These are phyloP conservation scores for Serpula lacrymans DNA, from an alignment of 768 basidiomycete genomes.

Conservation along the genomic window DNA sequence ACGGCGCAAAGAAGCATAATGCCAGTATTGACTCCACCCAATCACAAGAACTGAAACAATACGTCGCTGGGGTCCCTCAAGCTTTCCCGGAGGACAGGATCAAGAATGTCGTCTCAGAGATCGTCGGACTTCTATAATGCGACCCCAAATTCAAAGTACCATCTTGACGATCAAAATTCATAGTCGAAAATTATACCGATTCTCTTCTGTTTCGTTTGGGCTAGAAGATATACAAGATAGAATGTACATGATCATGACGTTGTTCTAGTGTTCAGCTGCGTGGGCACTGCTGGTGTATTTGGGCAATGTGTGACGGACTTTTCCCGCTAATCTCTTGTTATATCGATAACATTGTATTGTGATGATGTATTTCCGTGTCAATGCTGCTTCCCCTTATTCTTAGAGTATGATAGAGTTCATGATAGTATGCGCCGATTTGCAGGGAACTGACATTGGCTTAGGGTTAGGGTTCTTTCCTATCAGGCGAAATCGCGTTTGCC, in stretches of 20 bases:
- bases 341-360: too few relatives aligned
- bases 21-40: constrained; percentile 37
- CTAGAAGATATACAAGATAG: not conserved
- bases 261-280: not conserved
- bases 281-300: not conserved
- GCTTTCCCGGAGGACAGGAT: constrained; percentile 61
- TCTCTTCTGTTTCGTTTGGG: not conserved
- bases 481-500: too few relatives aligned
- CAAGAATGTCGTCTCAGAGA: constrained; percentile 46
- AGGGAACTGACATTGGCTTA: too few relatives aligned
- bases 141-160: constrained; percentile 10
- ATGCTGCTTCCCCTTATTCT: too few relatives aligned
- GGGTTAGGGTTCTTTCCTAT: too few relatives aligned
- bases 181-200: too few relatives aligned
- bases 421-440: too few relatives aligned
- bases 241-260: not conserved
- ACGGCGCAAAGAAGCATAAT: constrained; percentile 39
- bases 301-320: constrained; percentile 1
- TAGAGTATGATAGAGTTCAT: too few relatives aligned
- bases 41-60: constrained; percentile 36
- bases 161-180: not conserved
- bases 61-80: constrained; percentile 36
- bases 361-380: too few relatives aligned
- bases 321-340: too few relatives aligned
- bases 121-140: constrained; percentile 38